Evolutionary conservation across 1,139 yeast species (phyloP), one percentile per base, ranked within the genome.

Genomic region (Zygotorulaspora mrakii): DNA sequence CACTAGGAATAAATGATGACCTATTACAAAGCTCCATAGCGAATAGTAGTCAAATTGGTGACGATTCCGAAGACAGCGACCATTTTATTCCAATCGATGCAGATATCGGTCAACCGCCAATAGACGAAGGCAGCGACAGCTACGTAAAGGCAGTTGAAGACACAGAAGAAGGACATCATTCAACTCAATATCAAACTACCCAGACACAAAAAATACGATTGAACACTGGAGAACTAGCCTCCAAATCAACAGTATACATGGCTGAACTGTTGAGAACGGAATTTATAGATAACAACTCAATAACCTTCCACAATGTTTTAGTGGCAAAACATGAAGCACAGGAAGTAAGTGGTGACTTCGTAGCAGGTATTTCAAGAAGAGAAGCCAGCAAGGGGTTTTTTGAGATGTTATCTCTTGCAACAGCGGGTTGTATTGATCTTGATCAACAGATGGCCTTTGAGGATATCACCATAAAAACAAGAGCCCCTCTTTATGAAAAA

Each of bases 391-490:
- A 77, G 54, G 75, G 85, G 48, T 88, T 88, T 63, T 87, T 88
- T 56, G 95, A 88, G 58, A 63, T 88, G 59, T 69, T 89, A 53
- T 91, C 87, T 1, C 68, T 88, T 48, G 94, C 95, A 1, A 83
- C 94, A 6, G 71, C 79, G 42, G 91, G 83, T 52, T 81, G 89
- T 37, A 66, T 88, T 36, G 65, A 69, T 16, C 62, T 88, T 32
- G 64, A 74, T 21, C 96, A 88, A 65, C 67, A 69, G 2, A 70
- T 68, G 24, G 62, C 83, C 11, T 86, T 79, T 46, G 82, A 80
- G 2, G 76, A 73, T 26, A 80, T 88, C 40, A 54, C 58, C 11
- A 71, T 87, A 31, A 59, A 67, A 14, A 68, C 79, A 4, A 80
- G 74, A 53, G 71, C 71, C 36, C 65, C 66, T 26, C 61, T 83